These are phyloP conservation scores for Alternaria gaisen DNA, from an alignment of 2,329 filamentous ascomycete species.

Conservation along the genomic window DNA sequence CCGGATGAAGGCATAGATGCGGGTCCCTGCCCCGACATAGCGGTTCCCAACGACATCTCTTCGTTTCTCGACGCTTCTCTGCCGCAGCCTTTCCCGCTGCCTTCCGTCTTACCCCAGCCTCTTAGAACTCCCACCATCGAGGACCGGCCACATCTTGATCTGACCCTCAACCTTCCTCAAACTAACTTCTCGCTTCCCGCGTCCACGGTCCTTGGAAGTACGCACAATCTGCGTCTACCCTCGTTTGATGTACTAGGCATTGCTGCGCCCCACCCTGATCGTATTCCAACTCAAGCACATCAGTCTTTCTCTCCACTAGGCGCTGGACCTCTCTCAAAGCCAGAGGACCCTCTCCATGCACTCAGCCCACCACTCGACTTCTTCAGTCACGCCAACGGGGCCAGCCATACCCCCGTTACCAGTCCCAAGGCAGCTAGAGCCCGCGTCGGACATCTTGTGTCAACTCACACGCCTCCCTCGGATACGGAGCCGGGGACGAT, in stretches of 20 bases:
- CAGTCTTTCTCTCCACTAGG: conserved; percentile 45
- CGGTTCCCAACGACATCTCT: conserved; percentile 25
- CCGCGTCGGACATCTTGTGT: conserved; percentile 48
- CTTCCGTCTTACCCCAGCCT: conserved; percentile 31
- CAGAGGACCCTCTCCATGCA: conserved; percentile 52
- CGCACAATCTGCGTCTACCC: conserved; percentile 59
- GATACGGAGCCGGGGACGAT: conserved; percentile 55
- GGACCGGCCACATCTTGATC: conserved; percentile 35
- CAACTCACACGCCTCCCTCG: conserved; percentile 57
- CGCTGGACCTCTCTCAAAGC: conserved; percentile 50
- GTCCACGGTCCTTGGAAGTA: conserved; percentile 41
- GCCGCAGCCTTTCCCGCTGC: conserved; percentile 41
- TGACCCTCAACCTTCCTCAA: conserved; percentile 37
- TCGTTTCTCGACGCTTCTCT: conserved; percentile 42
- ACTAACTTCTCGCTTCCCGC: conserved; percentile 43
- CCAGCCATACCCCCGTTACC: conserved; percentile 23
- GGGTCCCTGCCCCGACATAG: conserved; percentile 24
- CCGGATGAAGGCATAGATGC: conserved; percentile 28
- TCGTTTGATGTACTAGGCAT: conserved; percentile 64
- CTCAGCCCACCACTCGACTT: conserved; percentile 44
- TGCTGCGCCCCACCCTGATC: conserved; percentile 57
- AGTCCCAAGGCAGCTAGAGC: conserved; percentile 35
- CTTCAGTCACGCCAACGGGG: conserved; percentile 28
- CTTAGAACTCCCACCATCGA: conserved; percentile 40
- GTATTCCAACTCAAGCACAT: conserved; percentile 37